Conservation (phyloP, 2,329 filamentous ascomycete species). For the Ophiosphaerella narmari region DNA sequence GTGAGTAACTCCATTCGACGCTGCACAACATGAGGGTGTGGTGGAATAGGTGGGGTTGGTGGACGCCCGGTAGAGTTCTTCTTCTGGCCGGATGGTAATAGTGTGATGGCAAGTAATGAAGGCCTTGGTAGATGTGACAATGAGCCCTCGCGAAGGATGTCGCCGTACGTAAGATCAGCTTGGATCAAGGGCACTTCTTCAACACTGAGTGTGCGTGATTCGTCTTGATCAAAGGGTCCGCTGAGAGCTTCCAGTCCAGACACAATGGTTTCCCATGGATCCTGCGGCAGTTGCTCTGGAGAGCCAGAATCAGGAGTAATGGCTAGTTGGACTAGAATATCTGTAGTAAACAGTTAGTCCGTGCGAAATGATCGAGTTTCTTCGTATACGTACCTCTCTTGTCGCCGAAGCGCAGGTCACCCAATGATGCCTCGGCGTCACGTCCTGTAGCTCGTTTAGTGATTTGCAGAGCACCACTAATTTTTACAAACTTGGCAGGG, state of each 20-base stretch:
- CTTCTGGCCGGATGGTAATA: slow-evolving; percentile 75
- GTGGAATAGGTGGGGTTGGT: slow-evolving; percentile 78
- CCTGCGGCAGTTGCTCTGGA: slow-evolving; percentile 85
- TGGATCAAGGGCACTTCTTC: slow-evolving; percentile 96
- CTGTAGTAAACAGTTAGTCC: slow-evolving; percentile 47
- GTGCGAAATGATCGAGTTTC: too few relatives aligned
- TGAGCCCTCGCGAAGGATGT: slow-evolving; percentile 87
- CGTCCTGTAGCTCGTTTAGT: slow-evolving; percentile 94
- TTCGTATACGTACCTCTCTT: slow-evolving; percentile 63
- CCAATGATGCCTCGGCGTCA: slow-evolving; percentile 89
- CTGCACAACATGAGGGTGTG: slow-evolving; percentile 93
- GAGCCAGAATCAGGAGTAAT: slow-evolving; percentile 84
- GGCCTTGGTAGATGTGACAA: slow-evolving; percentile 85
- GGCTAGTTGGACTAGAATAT: slow-evolving; percentile 91
- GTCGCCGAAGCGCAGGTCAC: slow-evolving; percentile 92
- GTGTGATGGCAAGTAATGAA: slow-evolving; percentile 90
- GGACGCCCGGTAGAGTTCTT: slow-evolving; percentile 58
- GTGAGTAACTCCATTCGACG: slow-evolving; percentile 96
- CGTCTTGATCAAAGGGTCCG: slow-evolving; percentile 83
- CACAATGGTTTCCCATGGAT: slow-evolving; percentile 96
- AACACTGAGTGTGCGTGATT: slow-evolving; percentile 79
- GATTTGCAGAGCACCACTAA: slow-evolving; percentile 92
- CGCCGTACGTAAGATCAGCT: slow-evolving; percentile 90
- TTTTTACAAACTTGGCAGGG: slow-evolving; percentile 97
- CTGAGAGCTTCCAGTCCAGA: slow-evolving; percentile 93